Evolutionary conservation across 345 rosid species (phyloP), one percentile per base, ranked within the genome.

Genomic region (Microcos paniculata): DNA sequence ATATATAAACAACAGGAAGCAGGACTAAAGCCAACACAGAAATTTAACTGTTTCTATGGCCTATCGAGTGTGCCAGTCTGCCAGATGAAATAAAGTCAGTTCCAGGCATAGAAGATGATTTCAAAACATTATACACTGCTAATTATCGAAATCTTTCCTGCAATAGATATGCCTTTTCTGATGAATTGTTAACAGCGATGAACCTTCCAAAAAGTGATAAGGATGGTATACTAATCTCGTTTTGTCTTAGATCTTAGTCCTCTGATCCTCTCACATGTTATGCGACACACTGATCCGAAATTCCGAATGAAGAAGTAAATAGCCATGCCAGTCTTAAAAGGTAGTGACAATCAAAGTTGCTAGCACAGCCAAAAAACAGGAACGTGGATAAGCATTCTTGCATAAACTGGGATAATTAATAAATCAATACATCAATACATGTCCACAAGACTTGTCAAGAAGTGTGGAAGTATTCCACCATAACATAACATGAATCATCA

Each of bases 191-290:
- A 51, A 10, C 57, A 49, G 13, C 28, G 58, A 11, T 70, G 30
- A 33, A 33, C 3, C 74, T 52, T 52, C 42, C 46, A 53, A 28
- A 56, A 19, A 10, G 16, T 49, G 69, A 82, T 70, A 52, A 68
- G 40, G 76, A 78, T 62, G 28, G 79, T 51, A 52, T 43, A 64
- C 76, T 57, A 59, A 71, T 73, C 73, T 62, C 40, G 40, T 73
- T 65, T 40, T 38, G n/a, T 71, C 74, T 26, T 53, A n/a, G n/a
- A 23, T 24, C 30, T 62, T 46, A 26, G 42, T 70, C 23, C 73
- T 71, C 67, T 57, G 38, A 67, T 70, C 23, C 73, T 71, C 67
- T 57, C 55, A 67, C 56, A n/a, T 30, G 77, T 42, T 21, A 67
- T 57, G 71, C 66, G n/a, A n/a, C 38, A n/a, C 21, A 10, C 23